Conservation (phyloP, 2,329 filamentous ascomycete genomes). For the Phialophora tarda region DNA sequence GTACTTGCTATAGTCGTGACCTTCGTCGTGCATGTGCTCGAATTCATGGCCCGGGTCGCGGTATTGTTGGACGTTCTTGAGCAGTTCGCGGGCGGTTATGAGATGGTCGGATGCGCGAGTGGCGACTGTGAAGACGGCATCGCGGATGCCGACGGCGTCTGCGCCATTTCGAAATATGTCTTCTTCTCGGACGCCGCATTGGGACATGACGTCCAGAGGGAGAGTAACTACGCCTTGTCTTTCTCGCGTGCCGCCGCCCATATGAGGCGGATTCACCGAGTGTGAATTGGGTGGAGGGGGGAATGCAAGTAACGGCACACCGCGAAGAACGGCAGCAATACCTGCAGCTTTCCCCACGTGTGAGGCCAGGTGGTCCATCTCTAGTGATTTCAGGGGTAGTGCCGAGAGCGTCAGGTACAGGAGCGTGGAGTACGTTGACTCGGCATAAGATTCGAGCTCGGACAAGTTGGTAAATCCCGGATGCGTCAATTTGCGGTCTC, state of each 20-base stretch:
- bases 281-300: constrained; percentile 66
- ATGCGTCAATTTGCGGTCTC: constrained; percentile 83
- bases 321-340: constrained; percentile 83
- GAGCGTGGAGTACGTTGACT: constrained; percentile 92
- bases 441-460: constrained; percentile 83
- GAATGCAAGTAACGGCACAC: constrained; percentile 85
- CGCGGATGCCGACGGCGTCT: constrained; percentile 77
- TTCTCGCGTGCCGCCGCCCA: constrained; percentile 47
- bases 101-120: constrained; percentile 95
- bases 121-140: constrained; percentile 89
- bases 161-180: constrained; percentile 83
- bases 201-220: constrained; percentile 87
- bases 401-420: constrained; percentile 85
- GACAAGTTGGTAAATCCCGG: constrained; percentile 76
- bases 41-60: constrained; percentile 81
- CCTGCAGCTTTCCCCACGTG: constrained; percentile 95
- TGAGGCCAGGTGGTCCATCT: constrained; percentile 89
- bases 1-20: constrained; percentile 59
- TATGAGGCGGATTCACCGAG: constrained; percentile 53
- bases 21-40: constrained; percentile 81
- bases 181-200: constrained; percentile 80
- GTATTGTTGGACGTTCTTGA: constrained; percentile 76
- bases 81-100: constrained; percentile 90
- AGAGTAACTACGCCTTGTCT: constrained; percentile 73
- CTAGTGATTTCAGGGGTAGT: constrained; percentile 78